Percentiles rank a stretch among this genome's conserved stretches.
Conservation (phyloP, 1,284 basidiomycete species). For the Ganoderma sp. region DNA sequence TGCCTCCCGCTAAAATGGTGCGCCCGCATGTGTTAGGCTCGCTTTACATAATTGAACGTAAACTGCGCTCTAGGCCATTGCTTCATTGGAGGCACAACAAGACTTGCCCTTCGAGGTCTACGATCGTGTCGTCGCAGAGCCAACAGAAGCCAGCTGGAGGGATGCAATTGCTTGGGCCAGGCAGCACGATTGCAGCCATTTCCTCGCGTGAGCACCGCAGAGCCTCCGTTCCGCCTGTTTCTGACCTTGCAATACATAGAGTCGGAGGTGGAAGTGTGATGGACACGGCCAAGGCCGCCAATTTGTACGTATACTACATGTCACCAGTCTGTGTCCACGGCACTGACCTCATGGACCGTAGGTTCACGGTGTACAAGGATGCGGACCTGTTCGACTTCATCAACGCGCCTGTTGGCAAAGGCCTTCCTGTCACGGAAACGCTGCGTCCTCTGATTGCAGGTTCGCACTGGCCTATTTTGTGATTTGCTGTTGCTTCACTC, state of each 20-base stretch:
- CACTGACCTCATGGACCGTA: slow-evolving; percentile 38
- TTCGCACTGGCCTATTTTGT: slow-evolving; percentile 34
- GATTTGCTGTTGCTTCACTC: background rate
- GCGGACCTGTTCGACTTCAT: slow-evolving; percentile 95
- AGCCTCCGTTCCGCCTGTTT: slow-evolving; percentile 9
- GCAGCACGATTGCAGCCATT: slow-evolving; percentile 88
- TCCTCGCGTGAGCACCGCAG: slow-evolving; percentile 73
- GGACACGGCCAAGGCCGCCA: slow-evolving; percentile 93
- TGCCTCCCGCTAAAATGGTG: slow-evolving; percentile 84
- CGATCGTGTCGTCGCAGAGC: slow-evolving; percentile 87
- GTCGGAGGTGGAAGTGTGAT: slow-evolving; percentile 97
- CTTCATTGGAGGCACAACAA: slow-evolving; percentile 73
- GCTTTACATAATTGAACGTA: slow-evolving; percentile 4
- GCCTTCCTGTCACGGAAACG: slow-evolving; percentile 78
- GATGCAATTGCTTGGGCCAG: slow-evolving; percentile 91
- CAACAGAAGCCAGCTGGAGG: slow-evolving; percentile 89
- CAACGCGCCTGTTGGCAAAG: slow-evolving; percentile 95
- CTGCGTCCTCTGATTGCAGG: slow-evolving; percentile 88
- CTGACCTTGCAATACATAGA: slow-evolving; percentile 44
- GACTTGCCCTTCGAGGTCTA: slow-evolving; percentile 86
- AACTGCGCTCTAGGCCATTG: slow-evolving; percentile 61
- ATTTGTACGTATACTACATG: slow-evolving; percentile 62
- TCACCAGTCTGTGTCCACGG: background rate
- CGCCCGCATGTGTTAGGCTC: slow-evolving; percentile 36
- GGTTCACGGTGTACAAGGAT: slow-evolving; percentile 88